A percentile compares a stretch with the other conserved stretches of the same genome.
Conservation (phyloP, 2,329 filamentous ascomycete genomes). For the Capronia epimyces region DNA sequence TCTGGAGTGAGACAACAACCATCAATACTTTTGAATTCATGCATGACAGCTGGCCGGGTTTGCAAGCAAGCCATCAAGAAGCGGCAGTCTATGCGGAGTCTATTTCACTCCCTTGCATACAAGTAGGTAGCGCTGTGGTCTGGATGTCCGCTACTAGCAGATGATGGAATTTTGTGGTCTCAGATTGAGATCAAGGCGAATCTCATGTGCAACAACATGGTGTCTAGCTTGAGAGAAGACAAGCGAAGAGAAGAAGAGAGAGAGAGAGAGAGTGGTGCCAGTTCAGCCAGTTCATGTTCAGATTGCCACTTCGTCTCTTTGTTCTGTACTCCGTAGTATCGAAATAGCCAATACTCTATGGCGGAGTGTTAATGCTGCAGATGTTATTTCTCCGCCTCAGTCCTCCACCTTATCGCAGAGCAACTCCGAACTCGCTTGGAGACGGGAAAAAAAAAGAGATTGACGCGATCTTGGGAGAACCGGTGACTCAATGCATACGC, state of each 20-base stretch:
- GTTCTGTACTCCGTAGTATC: too few relatives aligned
- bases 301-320: too few relatives aligned
- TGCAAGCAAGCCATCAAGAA: background rate
- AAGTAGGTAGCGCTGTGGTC: background rate
- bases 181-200: slow-evolving; percentile 4
- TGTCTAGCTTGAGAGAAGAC: background rate
- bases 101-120: slow-evolving; percentile 8
- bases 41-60: background rate
- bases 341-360: too few relatives aligned
- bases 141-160: background rate
- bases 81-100: background rate
- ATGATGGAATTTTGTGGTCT: slow-evolving; percentile 8
- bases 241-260: background rate
- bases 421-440: background rate
- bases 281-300: too few relatives aligned
- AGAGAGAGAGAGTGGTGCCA: too few relatives aligned
- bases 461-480: background rate
- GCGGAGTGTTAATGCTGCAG: background rate
- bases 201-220: background rate
- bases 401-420: background rate
- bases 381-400: background rate
- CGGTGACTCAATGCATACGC: background rate
- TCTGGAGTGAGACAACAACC: slow-evolving; percentile 11
- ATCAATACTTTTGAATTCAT: background rate
- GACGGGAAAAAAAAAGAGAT: slow-evolving; percentile 1